A percentile compares a stretch with the other conserved stretches of the same genome.
These are phyloP conservation scores for Diutina pseudorugosa DNA, from an alignment of 1,139 yeast species.

Conservation along the genomic window DNA sequence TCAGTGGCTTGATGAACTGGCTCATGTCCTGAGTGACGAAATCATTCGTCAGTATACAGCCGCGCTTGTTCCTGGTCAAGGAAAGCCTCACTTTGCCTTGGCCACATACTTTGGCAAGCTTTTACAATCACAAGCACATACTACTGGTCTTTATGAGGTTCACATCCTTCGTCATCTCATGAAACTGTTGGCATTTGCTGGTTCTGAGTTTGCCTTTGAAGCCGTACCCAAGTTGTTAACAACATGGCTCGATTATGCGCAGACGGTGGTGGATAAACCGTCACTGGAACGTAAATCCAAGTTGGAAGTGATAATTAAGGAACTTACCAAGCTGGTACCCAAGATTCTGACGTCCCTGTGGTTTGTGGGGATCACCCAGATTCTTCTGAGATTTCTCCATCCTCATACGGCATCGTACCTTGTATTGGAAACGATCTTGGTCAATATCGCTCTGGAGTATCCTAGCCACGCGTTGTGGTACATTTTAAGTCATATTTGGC, in stretches of 20 bases:
- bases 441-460: constrained; percentile 19
- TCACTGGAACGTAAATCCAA: constrained; percentile 20
- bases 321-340: neutral
- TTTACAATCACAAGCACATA: constrained; percentile 43
- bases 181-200: constrained; percentile 48
- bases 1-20: constrained; percentile 80
- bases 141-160: constrained; percentile 53
- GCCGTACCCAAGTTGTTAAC: constrained; percentile 84
- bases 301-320: neutral
- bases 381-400: constrained; percentile 70
- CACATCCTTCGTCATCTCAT: constrained; percentile 55
- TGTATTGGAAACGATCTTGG: neutral
- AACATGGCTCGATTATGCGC: constrained; percentile 83
- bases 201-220: constrained; percentile 65
- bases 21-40: constrained; percentile 67
- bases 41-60: constrained; percentile 59
- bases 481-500: constrained; percentile 59
- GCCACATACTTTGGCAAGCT: constrained; percentile 75
- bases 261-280: constrained; percentile 14
- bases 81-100: constrained; percentile 62
- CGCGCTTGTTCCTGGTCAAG: constrained; percentile 43
- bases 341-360: constrained; percentile 52
- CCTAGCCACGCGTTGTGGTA: constrained; percentile 85
- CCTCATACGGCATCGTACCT: constrained; percentile 36
- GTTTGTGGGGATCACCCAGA: constrained; percentile 80